These are phyloP conservation scores for Lathyrus sativus DNA, from an alignment of 306 rosid genomes.

Conservation along the genomic window DNA sequence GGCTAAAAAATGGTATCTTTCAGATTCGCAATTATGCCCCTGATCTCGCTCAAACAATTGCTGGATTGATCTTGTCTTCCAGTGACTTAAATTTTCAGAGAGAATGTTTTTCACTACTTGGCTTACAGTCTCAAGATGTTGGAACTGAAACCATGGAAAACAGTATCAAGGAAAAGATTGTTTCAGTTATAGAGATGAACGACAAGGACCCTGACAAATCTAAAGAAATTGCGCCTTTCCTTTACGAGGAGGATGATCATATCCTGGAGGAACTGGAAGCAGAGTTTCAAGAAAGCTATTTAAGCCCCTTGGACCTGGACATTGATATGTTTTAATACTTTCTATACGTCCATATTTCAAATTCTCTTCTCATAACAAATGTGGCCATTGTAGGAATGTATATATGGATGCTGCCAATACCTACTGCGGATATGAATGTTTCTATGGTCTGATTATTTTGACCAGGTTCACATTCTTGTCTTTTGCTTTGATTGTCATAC, in stretches of 20 bases:
- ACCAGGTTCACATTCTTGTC: background rate
- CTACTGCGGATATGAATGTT: background rate
- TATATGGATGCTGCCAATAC: background rate
- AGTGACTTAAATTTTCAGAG: constrained; percentile 63
- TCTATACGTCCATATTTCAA: constrained; percentile 2
- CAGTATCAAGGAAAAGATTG: constrained; percentile 60
- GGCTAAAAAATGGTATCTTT: constrained; percentile 18
- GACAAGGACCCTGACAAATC: constrained; percentile 60
- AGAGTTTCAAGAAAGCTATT: constrained; percentile 49
- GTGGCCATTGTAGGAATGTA: background rate
- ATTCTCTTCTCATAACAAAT: constrained; percentile 21
- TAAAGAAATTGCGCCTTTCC: constrained; percentile 59
- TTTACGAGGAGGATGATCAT: constrained; percentile 59
- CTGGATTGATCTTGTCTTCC: constrained; percentile 79
- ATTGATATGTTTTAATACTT: constrained; percentile 31
- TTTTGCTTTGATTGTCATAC: too few species aligned
- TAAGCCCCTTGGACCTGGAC: constrained; percentile 50
- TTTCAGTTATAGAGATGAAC: constrained; percentile 67
- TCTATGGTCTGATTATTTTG: background rate
- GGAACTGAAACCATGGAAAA: constrained; percentile 60
- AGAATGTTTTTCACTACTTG: constrained; percentile 84
- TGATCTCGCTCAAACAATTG: constrained; percentile 80
- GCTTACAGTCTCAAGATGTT: constrained; percentile 60
- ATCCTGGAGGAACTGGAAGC: constrained; percentile 49
- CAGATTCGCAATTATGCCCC: constrained; percentile 81